Percentiles rank a stretch among this genome's conserved stretches.
These are phyloP conservation scores for Coemansia sp. DNA, from an alignment of 192 early-diverging fungal species.

Conservation along the genomic window DNA sequence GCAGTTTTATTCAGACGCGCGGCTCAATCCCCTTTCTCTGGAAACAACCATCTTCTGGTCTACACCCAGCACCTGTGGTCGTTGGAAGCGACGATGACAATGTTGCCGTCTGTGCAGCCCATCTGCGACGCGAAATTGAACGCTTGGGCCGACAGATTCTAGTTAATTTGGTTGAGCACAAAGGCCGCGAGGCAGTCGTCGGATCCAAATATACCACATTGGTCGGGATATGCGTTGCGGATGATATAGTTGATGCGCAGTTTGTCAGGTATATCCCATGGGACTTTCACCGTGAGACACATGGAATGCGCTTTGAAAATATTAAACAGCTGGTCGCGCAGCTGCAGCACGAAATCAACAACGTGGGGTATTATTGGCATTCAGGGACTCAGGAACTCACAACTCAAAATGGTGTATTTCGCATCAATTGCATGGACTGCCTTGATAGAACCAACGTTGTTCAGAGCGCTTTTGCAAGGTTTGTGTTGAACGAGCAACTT, in stretches of 20 bases:
- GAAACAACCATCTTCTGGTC: slow-evolving; percentile 69
- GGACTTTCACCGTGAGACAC: slow-evolving; percentile 93
- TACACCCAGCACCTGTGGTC: slow-evolving; percentile 68
- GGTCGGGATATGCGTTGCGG: slow-evolving; percentile 50
- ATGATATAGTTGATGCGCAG: slow-evolving; percentile 39
- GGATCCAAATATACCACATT: slow-evolving; percentile 62
- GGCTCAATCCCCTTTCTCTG: slow-evolving; percentile 85
- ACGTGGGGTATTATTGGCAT: slow-evolving; percentile 60
- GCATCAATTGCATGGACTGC: slow-evolving; percentile 98
- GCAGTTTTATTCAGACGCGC: slow-evolving; percentile 87
- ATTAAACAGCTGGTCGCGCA: slow-evolving; percentile 74
- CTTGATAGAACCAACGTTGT: slow-evolving; percentile 96
- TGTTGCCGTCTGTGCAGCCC: slow-evolving; percentile 53
- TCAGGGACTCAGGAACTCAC: slow-evolving; percentile 24
- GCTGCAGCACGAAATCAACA: slow-evolving; percentile 65
- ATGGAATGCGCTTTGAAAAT: slow-evolving; percentile 88
- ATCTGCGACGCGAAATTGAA: slow-evolving; percentile 57
- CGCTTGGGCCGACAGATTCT: slow-evolving; percentile 60
- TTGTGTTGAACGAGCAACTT: slow-evolving; percentile 66
- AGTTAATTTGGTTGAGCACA: slow-evolving; percentile 68
- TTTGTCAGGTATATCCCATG: slow-evolving; percentile 75
- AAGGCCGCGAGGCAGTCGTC: slow-evolving; percentile 66
- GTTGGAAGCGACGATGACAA: slow-evolving; percentile 59
- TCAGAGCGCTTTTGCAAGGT: slow-evolving; percentile 66
- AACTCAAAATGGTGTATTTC: slow-evolving; percentile 58